These are phyloP conservation scores for Echria macrotheca DNA, from an alignment of 495 filamentous ascomycete genomes.

Conservation along the genomic window DNA sequence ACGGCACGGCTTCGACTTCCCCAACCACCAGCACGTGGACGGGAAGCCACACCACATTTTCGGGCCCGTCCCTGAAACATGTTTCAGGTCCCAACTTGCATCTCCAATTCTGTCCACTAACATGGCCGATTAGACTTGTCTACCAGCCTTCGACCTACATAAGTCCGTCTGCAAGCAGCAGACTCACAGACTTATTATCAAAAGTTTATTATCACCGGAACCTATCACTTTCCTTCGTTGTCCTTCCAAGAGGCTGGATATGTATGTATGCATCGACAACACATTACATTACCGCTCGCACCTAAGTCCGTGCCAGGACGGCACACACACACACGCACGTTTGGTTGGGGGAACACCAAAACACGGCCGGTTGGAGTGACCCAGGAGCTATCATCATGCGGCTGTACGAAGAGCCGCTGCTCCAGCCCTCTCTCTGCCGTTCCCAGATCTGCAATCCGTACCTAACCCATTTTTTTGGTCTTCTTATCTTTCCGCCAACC, in stretches of 20 bases:
- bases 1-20: neutral
- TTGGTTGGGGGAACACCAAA: no score
- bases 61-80: conserved; percentile 8
- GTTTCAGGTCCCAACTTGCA: conserved; percentile 12
- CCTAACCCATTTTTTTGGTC: neutral
- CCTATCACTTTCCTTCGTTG: neutral
- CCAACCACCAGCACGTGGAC: conserved; percentile 1
- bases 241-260: neutral
- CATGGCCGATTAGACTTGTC: no score
- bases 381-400: conserved; percentile 1
- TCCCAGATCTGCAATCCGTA: no score
- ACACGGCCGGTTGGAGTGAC: neutral
- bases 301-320: neutral
- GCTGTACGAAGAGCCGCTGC: neutral
- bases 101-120: neutral
- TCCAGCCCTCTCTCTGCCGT: no score
- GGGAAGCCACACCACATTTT: neutral
- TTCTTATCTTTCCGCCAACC: no score
- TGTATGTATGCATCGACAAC: conserved; percentile 3
- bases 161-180: neutral
- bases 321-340: no score
- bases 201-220: no score
- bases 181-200: conserved; percentile 1
- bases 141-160: neutral
- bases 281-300: conserved; percentile 2